Base-by-base conservation (phyloP, 2,329 filamentous ascomycete species). In the Lasiodiplodia gonubiensis region DNA sequence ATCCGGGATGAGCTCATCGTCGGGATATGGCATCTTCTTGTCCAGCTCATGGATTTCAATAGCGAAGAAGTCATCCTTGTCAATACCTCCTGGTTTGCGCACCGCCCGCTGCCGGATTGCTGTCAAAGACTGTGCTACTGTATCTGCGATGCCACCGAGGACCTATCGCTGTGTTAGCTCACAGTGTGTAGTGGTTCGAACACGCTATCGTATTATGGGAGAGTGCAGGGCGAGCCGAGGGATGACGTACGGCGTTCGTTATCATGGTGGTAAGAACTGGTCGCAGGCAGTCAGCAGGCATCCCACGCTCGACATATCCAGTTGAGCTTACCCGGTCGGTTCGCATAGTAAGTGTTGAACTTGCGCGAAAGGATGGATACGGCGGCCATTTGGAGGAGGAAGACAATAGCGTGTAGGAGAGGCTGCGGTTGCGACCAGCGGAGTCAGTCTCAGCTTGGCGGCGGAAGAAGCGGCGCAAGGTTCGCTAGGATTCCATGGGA, bases 201-300 rank as follows among this genome's bases (percentile, higher is more conserved):
- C 10, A 7, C 18, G 33, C 18, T 48, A 25, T 30, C 51, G 25
- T 16, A 12, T n/a, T 16, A 5, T 37, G 30, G 37, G 7, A 18
- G n/a, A 5, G 39, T 37, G 65, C 30, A 54, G 66, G 70, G 64
- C 68, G 59, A 52, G 71, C 65, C 30, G 42, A 27, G 30, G 46
- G 59, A 63, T 51, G 57, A 78, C 86, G 76, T 88, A 91, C 90
- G 72, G 95, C 92, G 83, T 99, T 99, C 78, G 94, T 97, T 77
- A 97, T 92, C 94, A 99, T 99, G 81, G 97, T 99, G 70, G 95
- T 99, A 75, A 99, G 88, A 51, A 99, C 92, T 92, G 77, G 68
- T 68, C 39, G 35, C 67, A 54, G 10, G 11, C 21, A 8, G 33
- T 67, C 30, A 67, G 64, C 48, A 21, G n/a, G 53, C 64, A 37